Evolutionary conservation across 2,329 filamentous ascomycete species (phyloP), one percentile per base, ranked within the genome.

Genomic region (Fusarium fujikuroi): DNA sequence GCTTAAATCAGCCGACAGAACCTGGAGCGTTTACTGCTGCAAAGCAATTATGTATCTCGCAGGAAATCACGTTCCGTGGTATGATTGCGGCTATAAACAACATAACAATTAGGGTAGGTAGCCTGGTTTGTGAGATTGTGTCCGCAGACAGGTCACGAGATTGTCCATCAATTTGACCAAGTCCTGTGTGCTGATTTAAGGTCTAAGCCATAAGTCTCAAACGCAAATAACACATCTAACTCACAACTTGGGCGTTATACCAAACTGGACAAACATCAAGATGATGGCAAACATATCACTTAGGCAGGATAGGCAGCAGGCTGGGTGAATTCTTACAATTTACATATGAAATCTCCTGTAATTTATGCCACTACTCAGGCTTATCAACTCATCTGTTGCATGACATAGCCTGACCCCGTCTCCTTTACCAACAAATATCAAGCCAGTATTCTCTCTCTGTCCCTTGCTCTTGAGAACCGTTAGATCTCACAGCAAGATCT

Each of bases 281-380:
- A 37, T 21, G 9, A 21, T 16, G 4, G 6, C 18, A 53, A 28
- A n/a, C 18, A 18, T 14, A 1, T 18, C 23, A 28, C 14, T 11
- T 28, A 18, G 14, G 34, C 14, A 53, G 23, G 9, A n/a, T 8
- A n/a, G 23, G 23, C 34, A 39, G 18, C 34, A 53, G 7, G 3
- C 9, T 19, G 3, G 9, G 18, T n/a, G 50, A 53, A 5, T 53
- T 6, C 9, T 21, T 15, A 3, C 5, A 15, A 9, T 18, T 9
- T 25, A 28, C 6, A 11, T n/a, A n/a, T 53, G 15, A 37, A 39
- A 5, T 25, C 50, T 25, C 23, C 9, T 11, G 18, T 3, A n/a
- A 1, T 37, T 8, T 5, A 3, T 9, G 1, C 8, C 9, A 4
- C 1, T 16, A 9, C n/a, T 21, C 11, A 7, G 0, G 5, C 7